Base-by-base conservation (phyloP, 768 basidiomycete genomes). In the Auriculariales sp. region DNA sequence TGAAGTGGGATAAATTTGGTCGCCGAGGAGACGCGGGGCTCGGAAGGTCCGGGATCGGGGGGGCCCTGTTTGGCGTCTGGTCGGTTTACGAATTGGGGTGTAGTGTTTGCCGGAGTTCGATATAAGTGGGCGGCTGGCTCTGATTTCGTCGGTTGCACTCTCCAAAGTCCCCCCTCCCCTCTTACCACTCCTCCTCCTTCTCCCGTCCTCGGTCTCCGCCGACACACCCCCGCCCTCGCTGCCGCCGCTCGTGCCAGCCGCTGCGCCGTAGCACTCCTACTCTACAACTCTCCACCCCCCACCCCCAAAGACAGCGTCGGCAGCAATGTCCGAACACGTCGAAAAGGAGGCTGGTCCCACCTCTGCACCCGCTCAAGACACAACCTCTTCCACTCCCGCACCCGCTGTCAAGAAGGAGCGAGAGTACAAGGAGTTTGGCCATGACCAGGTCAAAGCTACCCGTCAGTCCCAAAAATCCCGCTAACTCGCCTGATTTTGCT, bases 391-490 rank as follows among this genome's bases (percentile, higher is more conserved):
- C n/a, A 22, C 28, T 22, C 46, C 46, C 17, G 29, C 29, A 28
- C 46, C 30, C 34, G n/a, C n/a, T n/a, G n/a, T n/a, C n/a, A 69
- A 72, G 66, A 80, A 66, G 62, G 83, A 86, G 70, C 74, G 85
- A 68, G 83, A 85, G 70, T 90, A 90, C 71, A 90, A 84, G 72
- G 87, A 88, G 35, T 84, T 88, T 51, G 77, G 75, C 52, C 81
- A 89, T 60, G 83, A 85, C 2, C 69, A 79, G 46, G 72, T 78
- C 48, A 75, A 77, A 56, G 66, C 80, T 35, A 75, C 79, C 50
- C 81, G 85, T 87, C 61, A 46, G 83, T 19, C 19, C 14, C 27
- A 3, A 15, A 24, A n/a, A 42, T 51, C 50, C 14, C 9, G 31
- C 46, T 22, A 51, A 19, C 19, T 22, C 4, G 6, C 28, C 19